A percentile compares a stretch with the other conserved stretches of the same genome.
Conservation (phyloP, 2,329 filamentous ascomycete genomes). For the Neofusicoccum sp. region DNA sequence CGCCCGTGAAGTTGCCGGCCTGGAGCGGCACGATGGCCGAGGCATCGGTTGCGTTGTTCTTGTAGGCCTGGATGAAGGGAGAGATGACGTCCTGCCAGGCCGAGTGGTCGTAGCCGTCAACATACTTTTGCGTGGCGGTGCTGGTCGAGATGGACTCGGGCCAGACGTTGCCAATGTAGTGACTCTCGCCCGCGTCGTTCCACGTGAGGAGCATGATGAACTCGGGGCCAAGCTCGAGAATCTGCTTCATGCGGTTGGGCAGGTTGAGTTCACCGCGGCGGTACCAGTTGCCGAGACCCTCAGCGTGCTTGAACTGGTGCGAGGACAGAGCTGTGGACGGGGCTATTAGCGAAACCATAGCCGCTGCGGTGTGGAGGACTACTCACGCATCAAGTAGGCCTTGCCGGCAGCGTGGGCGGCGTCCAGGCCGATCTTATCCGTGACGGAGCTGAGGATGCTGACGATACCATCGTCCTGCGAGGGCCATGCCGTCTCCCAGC, state of each 20-base stretch:
- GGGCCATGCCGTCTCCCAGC: conserved; percentile 39
- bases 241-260: conserved; percentile 28
- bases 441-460: conserved; percentile 25
- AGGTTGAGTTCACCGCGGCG: conserved; percentile 39
- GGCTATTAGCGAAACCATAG: background rate
- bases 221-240: conserved; percentile 35
- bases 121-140: conserved; percentile 27
- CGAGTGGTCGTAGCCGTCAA: conserved; percentile 33
- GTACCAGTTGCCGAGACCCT: conserved; percentile 33
- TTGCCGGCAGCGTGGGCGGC: conserved; percentile 32
- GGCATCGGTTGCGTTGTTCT: conserved; percentile 27
- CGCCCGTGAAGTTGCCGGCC: conserved; percentile 7
- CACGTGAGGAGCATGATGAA: conserved; percentile 42
- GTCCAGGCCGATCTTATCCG: conserved; percentile 30
- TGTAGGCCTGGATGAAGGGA: conserved; percentile 39
- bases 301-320: conserved; percentile 41
- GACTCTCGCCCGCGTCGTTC: conserved; percentile 42
- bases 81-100: conserved; percentile 36
- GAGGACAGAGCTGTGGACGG: conserved; percentile 27
- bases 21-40: background rate
- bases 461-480: conserved; percentile 21
- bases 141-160: conserved; percentile 28
- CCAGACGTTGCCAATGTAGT: conserved; percentile 44
- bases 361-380: conserved; percentile 8
- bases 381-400: conserved; percentile 37